Conservation (phyloP, 495 filamentous ascomycete genomes). For the Trichocladium uniseriatum region DNA sequence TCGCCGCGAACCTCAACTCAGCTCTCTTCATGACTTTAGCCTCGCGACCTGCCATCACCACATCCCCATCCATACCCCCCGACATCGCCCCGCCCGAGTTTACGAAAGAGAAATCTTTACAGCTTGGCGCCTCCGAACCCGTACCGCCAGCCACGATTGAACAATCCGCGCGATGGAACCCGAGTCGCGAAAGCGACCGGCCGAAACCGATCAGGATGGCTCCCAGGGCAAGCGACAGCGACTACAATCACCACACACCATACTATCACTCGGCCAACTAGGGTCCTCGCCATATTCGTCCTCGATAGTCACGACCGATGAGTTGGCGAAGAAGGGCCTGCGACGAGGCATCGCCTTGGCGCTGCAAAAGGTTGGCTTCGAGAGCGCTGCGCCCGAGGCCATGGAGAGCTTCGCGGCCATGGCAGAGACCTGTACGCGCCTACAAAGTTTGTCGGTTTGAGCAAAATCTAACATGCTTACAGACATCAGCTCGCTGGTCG, state of each 20-base stretch:
- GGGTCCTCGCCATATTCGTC: constrained; percentile 5
- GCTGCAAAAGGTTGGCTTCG: constrained; percentile 36
- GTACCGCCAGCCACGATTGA: not conserved
- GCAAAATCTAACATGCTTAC: not conserved
- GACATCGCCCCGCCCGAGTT: too few relatives aligned
- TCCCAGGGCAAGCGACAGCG: constrained; percentile 27
- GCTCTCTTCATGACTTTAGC: too few relatives aligned
- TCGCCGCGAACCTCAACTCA: too few relatives aligned
- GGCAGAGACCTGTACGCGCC: constrained; percentile 31
- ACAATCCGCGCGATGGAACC: constrained; percentile 9
- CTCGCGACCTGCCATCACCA: too few relatives aligned
- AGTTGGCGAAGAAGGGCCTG: constrained; percentile 29
- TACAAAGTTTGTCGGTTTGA: not conserved
- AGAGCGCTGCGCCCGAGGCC: constrained; percentile 30
- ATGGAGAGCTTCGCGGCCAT: constrained; percentile 34
- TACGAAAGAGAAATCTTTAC: too few relatives aligned
- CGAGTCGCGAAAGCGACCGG: constrained; percentile 23
- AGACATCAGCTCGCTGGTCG: constrained; percentile 29
- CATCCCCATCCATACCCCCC: too few relatives aligned
- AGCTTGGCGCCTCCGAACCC: not conserved
- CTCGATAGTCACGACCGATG: constrained; percentile 15
- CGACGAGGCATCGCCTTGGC: constrained; percentile 32
- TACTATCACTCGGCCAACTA: not conserved
- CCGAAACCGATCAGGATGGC: constrained; percentile 14
- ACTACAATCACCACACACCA: constrained; percentile 1